These are phyloP conservation scores for Pseudozyma hubeiensis DNA, from an alignment of 1,284 basidiomycete species.

Conservation along the genomic window DNA sequence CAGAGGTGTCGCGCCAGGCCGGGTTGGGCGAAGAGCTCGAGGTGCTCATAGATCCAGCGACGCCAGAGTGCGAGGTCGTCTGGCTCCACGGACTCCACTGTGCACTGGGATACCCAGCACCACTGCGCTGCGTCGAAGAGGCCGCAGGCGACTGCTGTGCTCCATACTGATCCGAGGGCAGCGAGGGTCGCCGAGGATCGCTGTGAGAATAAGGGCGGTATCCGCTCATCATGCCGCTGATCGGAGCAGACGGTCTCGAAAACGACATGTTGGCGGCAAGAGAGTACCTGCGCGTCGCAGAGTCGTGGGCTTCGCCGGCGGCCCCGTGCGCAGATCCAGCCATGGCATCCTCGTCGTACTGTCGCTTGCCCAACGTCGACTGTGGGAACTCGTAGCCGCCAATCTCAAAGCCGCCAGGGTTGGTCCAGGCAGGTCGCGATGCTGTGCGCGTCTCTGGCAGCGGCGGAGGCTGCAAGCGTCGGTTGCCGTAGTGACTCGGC, in stretches of 20 bases:
- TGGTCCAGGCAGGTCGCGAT: conserved; percentile 29
- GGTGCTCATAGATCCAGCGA: conserved; percentile 19
- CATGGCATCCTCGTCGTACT: conserved; percentile 40
- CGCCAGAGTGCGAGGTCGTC: conserved; percentile 19
- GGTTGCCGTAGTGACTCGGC: conserved; percentile 28
- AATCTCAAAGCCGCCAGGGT: conserved; percentile 38
- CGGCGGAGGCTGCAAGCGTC: conserved; percentile 40
- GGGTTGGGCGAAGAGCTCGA: conserved; percentile 26
- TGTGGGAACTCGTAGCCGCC: conserved; percentile 46
- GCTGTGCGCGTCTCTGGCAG: conserved; percentile 42
- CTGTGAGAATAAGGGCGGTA: conserved; percentile 29
- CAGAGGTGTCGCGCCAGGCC: conserved; percentile 30
- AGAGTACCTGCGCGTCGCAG: conserved; percentile 37
- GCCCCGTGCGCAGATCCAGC: conserved; percentile 5
- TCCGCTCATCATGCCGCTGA: conserved; percentile 44
- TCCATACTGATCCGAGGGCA: conserved; percentile 36
- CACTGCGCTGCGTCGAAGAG: conserved; percentile 2
- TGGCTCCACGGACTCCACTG: conserved; percentile 38
- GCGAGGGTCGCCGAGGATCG: conserved; percentile 42
- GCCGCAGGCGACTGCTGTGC: conserved; percentile 21
- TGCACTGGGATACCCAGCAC: conserved; percentile 16
- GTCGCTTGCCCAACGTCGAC: conserved; percentile 41
- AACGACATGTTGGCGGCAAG: conserved; percentile 42
- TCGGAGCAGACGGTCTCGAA: conserved; percentile 41
- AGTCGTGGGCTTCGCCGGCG: conserved; percentile 20